A percentile compares a stretch with the other conserved stretches of the same genome.
Evolutionary conservation across 1,139 yeast genomes (phyloP).

Genomic region (Scheffersomyces illinoinensis): DNA sequence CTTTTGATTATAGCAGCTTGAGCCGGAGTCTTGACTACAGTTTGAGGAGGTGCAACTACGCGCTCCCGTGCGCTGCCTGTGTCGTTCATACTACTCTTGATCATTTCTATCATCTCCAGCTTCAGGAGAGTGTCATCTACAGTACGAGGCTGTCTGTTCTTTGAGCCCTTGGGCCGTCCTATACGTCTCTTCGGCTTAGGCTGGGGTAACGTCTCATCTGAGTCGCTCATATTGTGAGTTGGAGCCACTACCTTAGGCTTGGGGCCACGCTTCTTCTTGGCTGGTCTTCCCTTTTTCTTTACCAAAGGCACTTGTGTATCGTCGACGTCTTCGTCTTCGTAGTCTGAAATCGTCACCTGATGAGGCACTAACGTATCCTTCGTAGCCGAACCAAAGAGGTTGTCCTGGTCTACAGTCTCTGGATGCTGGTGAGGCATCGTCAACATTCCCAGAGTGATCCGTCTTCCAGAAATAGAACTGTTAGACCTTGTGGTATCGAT

Average conservation of each 20-base stretch:
- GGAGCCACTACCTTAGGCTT: background rate
- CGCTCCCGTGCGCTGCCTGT: background rate
- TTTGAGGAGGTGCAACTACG: background rate
- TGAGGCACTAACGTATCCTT: background rate
- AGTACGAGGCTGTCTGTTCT: background rate
- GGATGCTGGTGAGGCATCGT: constrained; percentile 25
- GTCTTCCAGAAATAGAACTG: constrained; percentile 32
- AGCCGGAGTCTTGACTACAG: background rate
- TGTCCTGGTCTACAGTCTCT: background rate
- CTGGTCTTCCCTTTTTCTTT: constrained; percentile 2
- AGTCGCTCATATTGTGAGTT: background rate
- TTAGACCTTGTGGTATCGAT: constrained; percentile 9
- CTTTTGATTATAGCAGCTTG: background rate
- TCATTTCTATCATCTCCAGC: background rate
- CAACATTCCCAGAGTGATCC: constrained; percentile 73
- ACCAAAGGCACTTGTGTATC: background rate
- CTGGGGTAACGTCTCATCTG: background rate
- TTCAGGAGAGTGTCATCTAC: background rate
- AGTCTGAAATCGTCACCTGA: background rate
- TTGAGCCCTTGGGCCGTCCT: background rate
- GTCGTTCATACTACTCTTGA: background rate
- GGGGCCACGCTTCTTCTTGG: background rate
- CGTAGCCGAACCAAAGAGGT: background rate
- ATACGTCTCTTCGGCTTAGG: background rate
- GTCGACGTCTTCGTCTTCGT: constrained; percentile 2